Conservation (phyloP, 805 yeast genomes). For the Nakazawaea laoshanensis region DNA sequence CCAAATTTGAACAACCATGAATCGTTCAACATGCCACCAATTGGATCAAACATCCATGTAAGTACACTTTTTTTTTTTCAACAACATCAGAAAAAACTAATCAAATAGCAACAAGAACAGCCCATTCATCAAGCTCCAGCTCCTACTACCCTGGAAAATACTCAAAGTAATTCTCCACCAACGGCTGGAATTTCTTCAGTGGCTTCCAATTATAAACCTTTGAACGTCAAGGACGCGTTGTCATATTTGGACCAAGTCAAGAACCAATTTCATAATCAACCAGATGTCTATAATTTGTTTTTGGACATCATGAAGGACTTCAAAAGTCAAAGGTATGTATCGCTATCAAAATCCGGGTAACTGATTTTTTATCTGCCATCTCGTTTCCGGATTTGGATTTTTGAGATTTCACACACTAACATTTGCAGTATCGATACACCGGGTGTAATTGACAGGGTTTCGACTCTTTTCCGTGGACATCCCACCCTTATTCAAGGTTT, state of each 20-base stretch:
- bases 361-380: background rate
- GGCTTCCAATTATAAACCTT: conserved; percentile 51
- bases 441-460: conserved; percentile 94
- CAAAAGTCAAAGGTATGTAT: conserved; percentile 73
- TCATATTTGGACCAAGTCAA: conserved; percentile 94
- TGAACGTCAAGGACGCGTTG: conserved; percentile 93
- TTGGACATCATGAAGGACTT: conserved; percentile 98
- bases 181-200: conserved; percentile 19
- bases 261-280: conserved; percentile 82
- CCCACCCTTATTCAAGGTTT: conserved; percentile 94
- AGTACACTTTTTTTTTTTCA: conserved; percentile 3
- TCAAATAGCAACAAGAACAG: conserved; percentile 17
- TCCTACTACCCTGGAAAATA: conserved; percentile 13
- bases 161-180: conserved; percentile 22
- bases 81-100: conserved; percentile 7
- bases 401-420: conserved; percentile 9
- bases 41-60: conserved; percentile 25
- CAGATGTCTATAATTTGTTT: conserved; percentile 93
- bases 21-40: conserved; percentile 39
- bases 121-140: conserved; percentile 16
- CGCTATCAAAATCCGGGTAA: background rate
- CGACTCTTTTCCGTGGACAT: conserved; percentile 84
- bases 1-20: conserved; percentile 40
- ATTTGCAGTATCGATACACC: conserved; percentile 80
- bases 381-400: conserved; percentile 1